Evolutionary conservation across 2,329 filamentous ascomycete species (phyloP).

Genomic region (Cordyceps pruinosa): DNA sequence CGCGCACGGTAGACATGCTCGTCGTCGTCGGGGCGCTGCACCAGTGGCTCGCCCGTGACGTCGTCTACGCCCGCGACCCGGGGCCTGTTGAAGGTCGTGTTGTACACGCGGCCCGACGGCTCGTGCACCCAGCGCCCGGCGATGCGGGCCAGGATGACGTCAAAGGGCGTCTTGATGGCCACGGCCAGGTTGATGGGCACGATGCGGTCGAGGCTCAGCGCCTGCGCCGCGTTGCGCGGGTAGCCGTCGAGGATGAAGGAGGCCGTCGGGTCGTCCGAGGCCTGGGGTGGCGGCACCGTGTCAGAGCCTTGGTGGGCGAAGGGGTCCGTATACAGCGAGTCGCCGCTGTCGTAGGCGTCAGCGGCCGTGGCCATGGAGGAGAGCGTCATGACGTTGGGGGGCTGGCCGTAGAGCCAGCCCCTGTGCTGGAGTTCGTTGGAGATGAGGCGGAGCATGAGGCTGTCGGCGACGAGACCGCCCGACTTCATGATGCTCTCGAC

Average conservation of each 20-base stretch:
- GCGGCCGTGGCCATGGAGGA: slow-evolving; percentile 34
- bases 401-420: slow-evolving; percentile 65
- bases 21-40: slow-evolving; percentile 77
- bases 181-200: slow-evolving; percentile 95
- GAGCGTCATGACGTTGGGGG: slow-evolving; percentile 45
- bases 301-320: slow-evolving; percentile 31
- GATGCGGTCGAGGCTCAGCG: slow-evolving; percentile 65
- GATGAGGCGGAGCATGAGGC: slow-evolving; percentile 86
- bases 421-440: slow-evolving; percentile 78
- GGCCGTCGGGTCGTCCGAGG: slow-evolving; percentile 64
- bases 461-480: slow-evolving; percentile 85
- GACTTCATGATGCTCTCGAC: slow-evolving; percentile 83
- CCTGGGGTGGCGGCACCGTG: slow-evolving; percentile 31
- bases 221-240: slow-evolving; percentile 79
- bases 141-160: slow-evolving; percentile 84
- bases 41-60: slow-evolving; percentile 78
- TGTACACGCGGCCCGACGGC: slow-evolving; percentile 87
- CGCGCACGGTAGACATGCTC: slow-evolving; percentile 78
- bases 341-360: slow-evolving; percentile 29
- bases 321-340: slow-evolving; percentile 28
- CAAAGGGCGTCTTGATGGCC: slow-evolving; percentile 74
- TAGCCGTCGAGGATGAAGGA: slow-evolving; percentile 97
- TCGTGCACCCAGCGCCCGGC: slow-evolving; percentile 90
- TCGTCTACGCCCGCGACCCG: slow-evolving; percentile 78
- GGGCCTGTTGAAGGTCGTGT: slow-evolving; percentile 85